Base-by-base conservation (phyloP, 768 basidiomycete species). In the Pleurotus giganteus region DNA sequence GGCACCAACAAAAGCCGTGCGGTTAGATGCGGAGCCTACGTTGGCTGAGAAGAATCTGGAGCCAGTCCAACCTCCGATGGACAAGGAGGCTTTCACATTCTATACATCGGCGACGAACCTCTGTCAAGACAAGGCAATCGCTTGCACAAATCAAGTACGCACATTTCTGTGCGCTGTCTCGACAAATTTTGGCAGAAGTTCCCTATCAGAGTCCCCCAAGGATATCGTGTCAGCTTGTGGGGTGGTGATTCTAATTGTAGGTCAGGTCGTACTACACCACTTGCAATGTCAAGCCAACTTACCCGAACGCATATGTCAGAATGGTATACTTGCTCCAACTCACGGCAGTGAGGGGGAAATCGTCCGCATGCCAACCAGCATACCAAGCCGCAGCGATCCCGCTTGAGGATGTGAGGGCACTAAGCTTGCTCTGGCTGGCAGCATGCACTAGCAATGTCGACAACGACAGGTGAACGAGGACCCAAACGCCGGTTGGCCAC, bases 41-140 rank as follows among this genome's bases (percentile, higher is more conserved):
- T 76, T 72, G 4, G 80, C 71, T 1, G 88, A 90, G 65, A 82
- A 91, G 66, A 74, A 88, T 24, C 58, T 65, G 2, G 83, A 76
- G 4, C 89, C 89, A 3, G 70, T 74, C 86, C 86, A 91, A 21
- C 89, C 89, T 26, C 89, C 89, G 15, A 92, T 72, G 0, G 83
- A 80, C 26, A 88, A 56, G 9, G 78, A 65, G 0, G 88, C 82
- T 44, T 74, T 71, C 9, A 88, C 84, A 57, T 66, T 61, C 86
- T 89, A 52, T 23, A 6, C 50, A n/a, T n/a, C n/a, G n/a, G 1
- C 24, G 3, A 1, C 36, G 21, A 19, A 27, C 19, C 23, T 8
- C 17, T 12, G 23, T 19, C 17, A 39, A 12, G 28, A 36, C 4
- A 15, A 37, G 32, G 32, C 9, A 19, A 32, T 9, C n/a, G 32